Evolutionary conservation across 352 stramenopile genomes (phyloP).

Genomic region (Thraustotheca clavata): DNA sequence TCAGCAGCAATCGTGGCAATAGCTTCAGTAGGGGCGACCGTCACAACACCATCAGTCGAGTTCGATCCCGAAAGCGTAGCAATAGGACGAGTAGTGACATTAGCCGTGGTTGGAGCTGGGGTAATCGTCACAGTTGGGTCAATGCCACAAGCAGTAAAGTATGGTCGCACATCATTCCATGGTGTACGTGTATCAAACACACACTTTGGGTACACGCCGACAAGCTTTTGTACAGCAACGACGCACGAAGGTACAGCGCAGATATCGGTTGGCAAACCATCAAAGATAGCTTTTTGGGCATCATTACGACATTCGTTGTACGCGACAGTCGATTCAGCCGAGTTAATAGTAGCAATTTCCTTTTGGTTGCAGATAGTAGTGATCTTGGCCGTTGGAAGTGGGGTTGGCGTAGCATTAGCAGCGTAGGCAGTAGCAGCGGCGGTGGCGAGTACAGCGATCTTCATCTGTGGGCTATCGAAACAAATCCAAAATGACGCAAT

Average conservation of each 20-base stretch:
- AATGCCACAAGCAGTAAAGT: neutral
- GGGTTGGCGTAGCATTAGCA: neutral
- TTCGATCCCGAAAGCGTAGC: neutral
- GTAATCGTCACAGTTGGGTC: neutral
- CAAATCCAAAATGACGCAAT: conserved; percentile 10
- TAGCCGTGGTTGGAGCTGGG: neutral
- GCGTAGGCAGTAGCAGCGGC: neutral
- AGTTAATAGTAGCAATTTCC: neutral
- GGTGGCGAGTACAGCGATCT: conserved; percentile 7
- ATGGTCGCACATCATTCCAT: neutral
- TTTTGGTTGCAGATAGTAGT: neutral
- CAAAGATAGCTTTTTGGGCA: conserved; percentile 17
- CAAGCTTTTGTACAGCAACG: conserved; percentile 16
- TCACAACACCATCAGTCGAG: conserved; percentile 1
- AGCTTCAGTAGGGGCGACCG: neutral
- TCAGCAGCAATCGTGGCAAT: neutral
- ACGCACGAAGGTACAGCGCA: conserved; percentile 12
- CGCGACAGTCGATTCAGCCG: neutral
- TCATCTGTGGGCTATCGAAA: conserved; percentile 7
- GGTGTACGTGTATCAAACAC: conserved; percentile 1
- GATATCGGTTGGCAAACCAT: conserved; percentile 1
- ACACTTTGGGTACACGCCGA: conserved; percentile 14
- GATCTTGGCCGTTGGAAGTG: neutral
- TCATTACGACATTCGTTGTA: conserved; percentile 14
- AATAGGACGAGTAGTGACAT: neutral